Conservation (phyloP, 371 early-diverging fungal genomes). For the Aphelidium insulamus region DNA sequence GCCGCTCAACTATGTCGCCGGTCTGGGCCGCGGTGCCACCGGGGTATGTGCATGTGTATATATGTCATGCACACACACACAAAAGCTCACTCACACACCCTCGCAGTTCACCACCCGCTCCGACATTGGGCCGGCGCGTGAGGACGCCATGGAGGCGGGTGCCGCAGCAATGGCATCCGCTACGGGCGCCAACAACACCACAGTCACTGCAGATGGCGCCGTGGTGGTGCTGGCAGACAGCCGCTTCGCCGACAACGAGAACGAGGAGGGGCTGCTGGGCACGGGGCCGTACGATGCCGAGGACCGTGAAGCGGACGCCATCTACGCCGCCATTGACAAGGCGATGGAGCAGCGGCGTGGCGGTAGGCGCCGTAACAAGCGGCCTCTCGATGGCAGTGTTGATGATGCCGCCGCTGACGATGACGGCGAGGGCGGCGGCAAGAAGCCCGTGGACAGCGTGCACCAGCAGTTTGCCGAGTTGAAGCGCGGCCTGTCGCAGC, state of each 20-base stretch:
- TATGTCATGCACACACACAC: not conserved
- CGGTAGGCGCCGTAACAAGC: slow-evolving; percentile 7
- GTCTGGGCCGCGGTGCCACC: slow-evolving; percentile 86
- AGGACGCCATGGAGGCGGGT: slow-evolving; percentile 26
- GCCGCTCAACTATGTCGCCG: slow-evolving; percentile 83
- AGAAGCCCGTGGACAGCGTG: slow-evolving; percentile 33
- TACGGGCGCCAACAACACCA: slow-evolving; percentile 3
- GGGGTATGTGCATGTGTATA: slow-evolving; percentile 20
- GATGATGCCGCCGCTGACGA: slow-evolving; percentile 36
- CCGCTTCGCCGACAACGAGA: slow-evolving; percentile 75
- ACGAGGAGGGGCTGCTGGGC: slow-evolving; percentile 75
- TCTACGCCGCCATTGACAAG: slow-evolving; percentile 71
- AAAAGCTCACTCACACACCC: slow-evolving; percentile 22
- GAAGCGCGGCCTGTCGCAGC: slow-evolving; percentile 48
- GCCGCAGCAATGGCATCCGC: slow-evolving; percentile 10
- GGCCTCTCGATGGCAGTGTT: slow-evolving; percentile 2
- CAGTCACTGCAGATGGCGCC: slow-evolving; percentile 21
- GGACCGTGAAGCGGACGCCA: slow-evolving; percentile 89
- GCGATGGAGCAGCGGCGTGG: slow-evolving; percentile 74
- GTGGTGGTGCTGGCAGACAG: slow-evolving; percentile 37
- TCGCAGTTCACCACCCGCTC: slow-evolving; percentile 94
- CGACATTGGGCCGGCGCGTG: slow-evolving; percentile 91
- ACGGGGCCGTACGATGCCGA: slow-evolving; percentile 75
- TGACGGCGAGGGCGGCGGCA: slow-evolving; percentile 24
- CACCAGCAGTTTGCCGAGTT: slow-evolving; percentile 79